A percentile compares a stretch with the other conserved stretches of the same genome.
phyloP scores from a whole-genome alignment of 2,329 filamentous ascomycete genomes.

The Alternaria arbusti region DNA sequence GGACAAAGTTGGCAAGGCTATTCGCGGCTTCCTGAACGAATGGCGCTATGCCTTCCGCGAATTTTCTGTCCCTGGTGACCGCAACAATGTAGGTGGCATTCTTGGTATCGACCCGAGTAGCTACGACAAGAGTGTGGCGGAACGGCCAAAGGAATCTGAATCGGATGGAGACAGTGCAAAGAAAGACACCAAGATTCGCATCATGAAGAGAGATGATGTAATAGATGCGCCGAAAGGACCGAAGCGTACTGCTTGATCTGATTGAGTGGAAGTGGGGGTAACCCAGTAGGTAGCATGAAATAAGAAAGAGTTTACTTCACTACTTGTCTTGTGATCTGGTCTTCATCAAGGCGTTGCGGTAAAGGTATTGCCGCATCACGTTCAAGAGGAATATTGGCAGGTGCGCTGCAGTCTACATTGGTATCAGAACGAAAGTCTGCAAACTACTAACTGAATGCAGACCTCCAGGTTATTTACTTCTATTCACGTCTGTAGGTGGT shows the following conservation, averaged over 20 bases:
- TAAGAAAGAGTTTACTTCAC: slow-evolving; percentile 32
- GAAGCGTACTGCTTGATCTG: slow-evolving; percentile 34
- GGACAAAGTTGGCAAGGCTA: slow-evolving; percentile 95
- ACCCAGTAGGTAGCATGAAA: slow-evolving; percentile 36
- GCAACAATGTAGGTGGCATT: slow-evolving; percentile 76
- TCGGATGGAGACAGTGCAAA: slow-evolving; percentile 31
- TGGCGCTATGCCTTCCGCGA: slow-evolving; percentile 96
- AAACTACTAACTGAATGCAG: neutral
- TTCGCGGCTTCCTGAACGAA: slow-evolving; percentile 89
- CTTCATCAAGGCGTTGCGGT: neutral
- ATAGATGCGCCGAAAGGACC: slow-evolving; percentile 47
- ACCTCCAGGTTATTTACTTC: neutral
- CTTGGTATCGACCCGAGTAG: slow-evolving; percentile 68
- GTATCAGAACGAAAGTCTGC: neutral
- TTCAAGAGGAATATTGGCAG: neutral
- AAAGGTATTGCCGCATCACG: neutral
- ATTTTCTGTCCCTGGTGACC: slow-evolving; percentile 94
- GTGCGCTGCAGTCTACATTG: neutral
- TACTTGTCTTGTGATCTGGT: neutral
- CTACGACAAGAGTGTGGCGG: slow-evolving; percentile 57
- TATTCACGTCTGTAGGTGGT: neutral
- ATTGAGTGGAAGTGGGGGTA: slow-evolving; percentile 1
- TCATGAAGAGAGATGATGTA: slow-evolving; percentile 48
- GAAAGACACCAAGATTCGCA: slow-evolving; percentile 45
- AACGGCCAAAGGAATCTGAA: slow-evolving; percentile 45